Percentiles rank a stretch among this genome's conserved stretches.
Conservation (phyloP, 768 basidiomycete genomes). For the Phylloporus arenicola region DNA sequence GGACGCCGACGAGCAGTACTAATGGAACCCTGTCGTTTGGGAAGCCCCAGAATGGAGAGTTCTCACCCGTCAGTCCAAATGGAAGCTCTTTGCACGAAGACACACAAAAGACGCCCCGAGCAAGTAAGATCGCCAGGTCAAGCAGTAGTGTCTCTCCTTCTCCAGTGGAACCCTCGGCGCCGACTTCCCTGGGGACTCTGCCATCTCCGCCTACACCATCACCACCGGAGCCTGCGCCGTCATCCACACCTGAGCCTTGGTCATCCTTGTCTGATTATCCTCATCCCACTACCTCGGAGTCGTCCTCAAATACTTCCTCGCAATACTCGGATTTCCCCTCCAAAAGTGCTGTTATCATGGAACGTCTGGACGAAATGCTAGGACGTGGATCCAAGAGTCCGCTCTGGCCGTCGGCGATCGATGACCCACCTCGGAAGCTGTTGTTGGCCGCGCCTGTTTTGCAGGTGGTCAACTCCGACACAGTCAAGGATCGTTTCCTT, state of each 20-base stretch:
- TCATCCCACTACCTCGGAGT: slow-evolving; percentile 63
- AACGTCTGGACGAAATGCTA: slow-evolving; percentile 68
- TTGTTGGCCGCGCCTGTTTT: slow-evolving; percentile 81
- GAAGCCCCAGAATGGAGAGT: slow-evolving; percentile 23
- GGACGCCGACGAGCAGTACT: slow-evolving; percentile 45
- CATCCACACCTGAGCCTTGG: slow-evolving; percentile 72
- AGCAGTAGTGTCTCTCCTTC: slow-evolving; percentile 17
- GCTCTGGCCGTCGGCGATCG: slow-evolving; percentile 60
- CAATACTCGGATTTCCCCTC: slow-evolving; percentile 48
- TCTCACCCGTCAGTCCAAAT: slow-evolving; percentile 27
- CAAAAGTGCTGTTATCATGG: slow-evolving; percentile 54
- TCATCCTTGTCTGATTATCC: slow-evolving; percentile 73
- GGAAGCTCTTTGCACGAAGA: slow-evolving; percentile 27
- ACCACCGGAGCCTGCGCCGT: slow-evolving; percentile 51
- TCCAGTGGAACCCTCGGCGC: slow-evolving; percentile 16
- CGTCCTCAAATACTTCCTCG: slow-evolving; percentile 70
- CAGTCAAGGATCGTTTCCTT: slow-evolving; percentile 91
- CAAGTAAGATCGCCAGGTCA: slow-evolving; percentile 31
- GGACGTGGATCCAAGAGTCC: slow-evolving; percentile 54
- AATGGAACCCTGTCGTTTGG: slow-evolving; percentile 32
- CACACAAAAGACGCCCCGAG: slow-evolving; percentile 31
- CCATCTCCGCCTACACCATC: slow-evolving; percentile 40
- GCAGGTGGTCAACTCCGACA: slow-evolving; percentile 91
- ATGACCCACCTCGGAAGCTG: slow-evolving; percentile 83
- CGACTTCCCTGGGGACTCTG: slow-evolving; percentile 22